Conservation (phyloP, 106 monocot genomes). For the Acanthochlamys bracteata region DNA sequence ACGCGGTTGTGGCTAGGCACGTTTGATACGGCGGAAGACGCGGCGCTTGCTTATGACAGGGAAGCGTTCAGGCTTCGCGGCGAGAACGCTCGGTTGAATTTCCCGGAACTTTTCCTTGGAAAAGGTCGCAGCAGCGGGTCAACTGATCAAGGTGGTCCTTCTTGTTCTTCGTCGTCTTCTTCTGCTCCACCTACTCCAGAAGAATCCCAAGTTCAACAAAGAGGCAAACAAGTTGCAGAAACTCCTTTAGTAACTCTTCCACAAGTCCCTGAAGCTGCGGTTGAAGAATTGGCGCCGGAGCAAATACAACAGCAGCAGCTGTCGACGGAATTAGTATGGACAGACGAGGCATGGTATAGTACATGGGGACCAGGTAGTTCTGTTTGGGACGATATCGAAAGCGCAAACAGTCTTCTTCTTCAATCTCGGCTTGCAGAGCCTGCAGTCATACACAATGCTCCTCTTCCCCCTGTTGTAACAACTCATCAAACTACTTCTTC, state of each 20-base stretch:
- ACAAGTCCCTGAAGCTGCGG: neutral
- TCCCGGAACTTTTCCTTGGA: slow-evolving; percentile 67
- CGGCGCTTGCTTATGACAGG: slow-evolving; percentile 86
- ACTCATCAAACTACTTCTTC: neutral
- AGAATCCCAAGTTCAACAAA: neutral
- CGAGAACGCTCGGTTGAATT: slow-evolving; percentile 82
- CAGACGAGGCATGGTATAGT: slow-evolving; percentile 63
- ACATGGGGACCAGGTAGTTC: slow-evolving; percentile 83
- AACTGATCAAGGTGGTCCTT: neutral
- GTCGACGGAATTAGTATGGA: slow-evolving; percentile 25
- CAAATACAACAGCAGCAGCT: neutral
- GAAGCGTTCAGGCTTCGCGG: slow-evolving; percentile 85
- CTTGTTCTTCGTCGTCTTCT: slow-evolving; percentile 18
- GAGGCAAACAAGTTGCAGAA: neutral
- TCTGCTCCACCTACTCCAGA: slow-evolving; percentile 22
- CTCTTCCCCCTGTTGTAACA: neutral
- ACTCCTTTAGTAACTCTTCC: neutral
- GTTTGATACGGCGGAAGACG: slow-evolving; percentile 92
- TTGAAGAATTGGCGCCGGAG: neutral
- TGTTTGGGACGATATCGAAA: slow-evolving; percentile 79
- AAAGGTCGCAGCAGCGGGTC: slow-evolving; percentile 7
- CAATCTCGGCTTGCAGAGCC: slow-evolving; percentile 32
- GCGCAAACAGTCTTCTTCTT: slow-evolving; percentile 55
- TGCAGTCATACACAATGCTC: neutral
- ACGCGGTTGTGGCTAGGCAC: slow-evolving; percentile 92